phyloP scores from a whole-genome alignment of 2,329 filamentous ascomycete species.

The Aspergillus thermomutatus region DNA sequence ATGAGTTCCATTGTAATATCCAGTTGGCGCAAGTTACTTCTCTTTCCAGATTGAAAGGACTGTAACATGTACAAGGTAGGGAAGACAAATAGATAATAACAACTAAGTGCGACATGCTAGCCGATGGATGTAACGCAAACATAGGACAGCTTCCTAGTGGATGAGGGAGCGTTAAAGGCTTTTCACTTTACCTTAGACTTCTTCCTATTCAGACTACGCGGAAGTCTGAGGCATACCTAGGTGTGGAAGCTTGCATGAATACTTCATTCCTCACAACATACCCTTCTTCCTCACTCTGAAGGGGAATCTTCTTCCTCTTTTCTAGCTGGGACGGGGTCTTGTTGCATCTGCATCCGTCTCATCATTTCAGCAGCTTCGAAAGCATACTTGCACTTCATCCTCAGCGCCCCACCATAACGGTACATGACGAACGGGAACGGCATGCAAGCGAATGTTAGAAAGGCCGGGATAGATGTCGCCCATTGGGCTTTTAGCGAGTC shows the following conservation, averaged over 20 bases:
- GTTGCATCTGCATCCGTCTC: background rate
- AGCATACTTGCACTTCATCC: background rate
- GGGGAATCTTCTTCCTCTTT: background rate
- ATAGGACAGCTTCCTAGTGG: background rate
- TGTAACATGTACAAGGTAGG: background rate
- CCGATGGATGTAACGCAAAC: background rate
- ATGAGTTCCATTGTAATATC: too few species aligned
- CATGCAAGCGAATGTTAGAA: background rate
- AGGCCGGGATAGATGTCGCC: background rate
- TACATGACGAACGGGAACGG: background rate
- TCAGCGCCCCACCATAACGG: background rate
- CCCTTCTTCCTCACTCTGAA: too few species aligned
- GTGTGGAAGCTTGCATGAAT: too few species aligned
- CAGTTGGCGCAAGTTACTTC: too few species aligned
- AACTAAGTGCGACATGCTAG: background rate
- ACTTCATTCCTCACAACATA: too few species aligned
- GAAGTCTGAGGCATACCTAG: too few species aligned
- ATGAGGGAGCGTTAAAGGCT: background rate
- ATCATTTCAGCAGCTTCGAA: background rate
- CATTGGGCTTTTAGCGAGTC: background rate
- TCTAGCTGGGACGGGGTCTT: background rate
- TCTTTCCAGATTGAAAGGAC: too few species aligned
- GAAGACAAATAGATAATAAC: background rate
- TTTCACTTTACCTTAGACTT: too few species aligned
- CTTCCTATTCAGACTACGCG: too few species aligned